Evolutionary conservation across 768 basidiomycete genomes (phyloP).

Genomic region (Boletus barrowsii): DNA sequence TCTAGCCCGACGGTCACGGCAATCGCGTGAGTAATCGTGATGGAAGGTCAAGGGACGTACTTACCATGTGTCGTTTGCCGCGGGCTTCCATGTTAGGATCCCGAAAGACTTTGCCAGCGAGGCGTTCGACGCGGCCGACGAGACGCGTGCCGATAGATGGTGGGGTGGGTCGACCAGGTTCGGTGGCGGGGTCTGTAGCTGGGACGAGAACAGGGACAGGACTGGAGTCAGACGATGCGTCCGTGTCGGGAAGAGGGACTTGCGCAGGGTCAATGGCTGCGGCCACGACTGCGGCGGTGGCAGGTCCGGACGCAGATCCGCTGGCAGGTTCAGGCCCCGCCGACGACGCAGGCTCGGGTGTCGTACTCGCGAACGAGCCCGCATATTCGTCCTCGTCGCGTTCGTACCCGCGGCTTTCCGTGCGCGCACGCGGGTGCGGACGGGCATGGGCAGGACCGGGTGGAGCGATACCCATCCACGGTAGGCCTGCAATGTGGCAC

Average conservation of each 20-base stretch:
- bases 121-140: conserved; percentile 14
- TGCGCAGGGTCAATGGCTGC: no score
- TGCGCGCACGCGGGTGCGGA: background rate
- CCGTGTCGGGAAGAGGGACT: background rate
- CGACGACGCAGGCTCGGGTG: background rate
- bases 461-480: background rate
- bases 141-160: background rate
- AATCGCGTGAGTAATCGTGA: no score
- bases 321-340: no score
- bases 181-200: background rate
- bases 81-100: conserved; percentile 19
- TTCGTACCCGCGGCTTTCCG: conserved; percentile 16
- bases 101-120: conserved; percentile 19
- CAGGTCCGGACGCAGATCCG: no score
- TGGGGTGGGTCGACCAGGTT: no score
- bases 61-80: conserved; percentile 17
- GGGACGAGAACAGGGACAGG: background rate
- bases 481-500: conserved; percentile 14
- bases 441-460: background rate
- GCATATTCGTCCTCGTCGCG: conserved; percentile 19
- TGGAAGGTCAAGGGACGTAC: no score
- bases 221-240: background rate
- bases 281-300: no score
- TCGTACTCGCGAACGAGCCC: background rate
- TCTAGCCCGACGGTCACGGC: background rate